Evolutionary conservation across 75 land plant species (phyloP), one percentile per base, ranked within the genome.

Genomic region (Isoetes taiwanensis): DNA sequence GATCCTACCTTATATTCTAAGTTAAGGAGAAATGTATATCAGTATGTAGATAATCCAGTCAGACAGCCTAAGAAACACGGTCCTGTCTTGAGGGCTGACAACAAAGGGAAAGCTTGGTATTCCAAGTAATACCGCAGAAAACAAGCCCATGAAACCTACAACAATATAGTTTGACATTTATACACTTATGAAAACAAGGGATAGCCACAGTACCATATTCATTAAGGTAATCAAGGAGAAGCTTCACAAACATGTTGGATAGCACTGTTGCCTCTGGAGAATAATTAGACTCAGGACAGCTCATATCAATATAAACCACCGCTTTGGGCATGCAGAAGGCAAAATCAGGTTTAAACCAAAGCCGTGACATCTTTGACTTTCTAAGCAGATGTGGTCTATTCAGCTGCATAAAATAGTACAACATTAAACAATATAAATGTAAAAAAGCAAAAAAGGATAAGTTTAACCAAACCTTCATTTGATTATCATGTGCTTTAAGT

Each of bases 191-290:
- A n/a, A n/a, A n/a, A n/a, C n/a, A n/a, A n/a, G n/a, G n/a, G n/a
- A n/a, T n/a, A n/a, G n/a, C n/a, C n/a, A n/a, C n/a, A n/a, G n/a
- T 65, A 78, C 97, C 97, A 67, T 83, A 82, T 66, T 83, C 93
- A 79, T 91, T 91, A 67, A 91, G 57, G 61, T 87, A 86, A 69
- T 91, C 98, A 70, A 80, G 66, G 34, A 86, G 55, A 59, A 91
- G 72, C 32, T 68, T 63, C 26, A 89, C 65, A 59, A 87, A 91
- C 41, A 84, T 75, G 9, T 79, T 64, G 21, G 89, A 77, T 28
- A 91, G 72, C 52, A 91, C 80, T 56, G 56, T 65, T 39, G 89
- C 78, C 64, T 86, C 89, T 27, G 98, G 98, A 5, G 95, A 83
- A 52, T 56, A 62, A 55, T 72, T 59, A 33, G 88, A 68, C 43